These are phyloP conservation scores for Adiantum capillusveneris DNA, from an alignment of 75 land plant genomes.

Conservation along the genomic window DNA sequence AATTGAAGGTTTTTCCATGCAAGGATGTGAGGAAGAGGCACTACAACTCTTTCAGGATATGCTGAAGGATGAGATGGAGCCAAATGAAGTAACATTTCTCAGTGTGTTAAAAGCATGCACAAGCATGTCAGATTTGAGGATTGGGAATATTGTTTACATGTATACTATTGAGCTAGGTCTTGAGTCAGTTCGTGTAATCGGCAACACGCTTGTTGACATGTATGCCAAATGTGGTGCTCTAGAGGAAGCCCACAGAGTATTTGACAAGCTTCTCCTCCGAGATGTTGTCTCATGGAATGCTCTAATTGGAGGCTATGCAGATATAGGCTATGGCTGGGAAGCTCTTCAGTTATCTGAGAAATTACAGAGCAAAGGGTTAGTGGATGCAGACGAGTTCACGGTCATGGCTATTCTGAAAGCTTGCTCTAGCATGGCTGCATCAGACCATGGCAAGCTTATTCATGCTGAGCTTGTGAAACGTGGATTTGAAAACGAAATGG, in stretches of 20 bases:
- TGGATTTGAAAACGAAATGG: conserved; percentile 12
- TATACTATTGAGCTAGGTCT: not conserved
- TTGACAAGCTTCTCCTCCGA: not conserved
- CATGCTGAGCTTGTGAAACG: conserved; percentile 37
- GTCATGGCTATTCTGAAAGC: conserved; percentile 7
- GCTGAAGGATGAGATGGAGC: not conserved
- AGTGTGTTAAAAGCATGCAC: not conserved
- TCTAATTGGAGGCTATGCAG: conserved; percentile 5
- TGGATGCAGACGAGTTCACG: conserved; percentile 2
- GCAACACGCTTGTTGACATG: conserved; percentile 1
- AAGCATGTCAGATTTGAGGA: not conserved
- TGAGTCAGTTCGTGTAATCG: not conserved
- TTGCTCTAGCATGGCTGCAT: not conserved
- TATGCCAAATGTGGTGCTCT: not conserved
- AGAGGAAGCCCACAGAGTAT: not conserved
- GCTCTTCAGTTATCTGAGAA: not conserved
- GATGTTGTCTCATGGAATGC: conserved; percentile 9
- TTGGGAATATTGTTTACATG: not conserved
- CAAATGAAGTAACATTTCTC: conserved; percentile 5
- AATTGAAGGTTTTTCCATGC: conserved; percentile 11
- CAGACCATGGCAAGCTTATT: conserved; percentile 7
- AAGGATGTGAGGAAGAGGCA: conserved; percentile 1
- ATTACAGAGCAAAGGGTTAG: not conserved
- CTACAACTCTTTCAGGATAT: conserved; percentile 5
- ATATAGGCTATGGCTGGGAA: not conserved